These are phyloP conservation scores for Nannochloropsis gaditana DNA, from an alignment of 108 stramenopile genomes.

Conservation along the genomic window DNA sequence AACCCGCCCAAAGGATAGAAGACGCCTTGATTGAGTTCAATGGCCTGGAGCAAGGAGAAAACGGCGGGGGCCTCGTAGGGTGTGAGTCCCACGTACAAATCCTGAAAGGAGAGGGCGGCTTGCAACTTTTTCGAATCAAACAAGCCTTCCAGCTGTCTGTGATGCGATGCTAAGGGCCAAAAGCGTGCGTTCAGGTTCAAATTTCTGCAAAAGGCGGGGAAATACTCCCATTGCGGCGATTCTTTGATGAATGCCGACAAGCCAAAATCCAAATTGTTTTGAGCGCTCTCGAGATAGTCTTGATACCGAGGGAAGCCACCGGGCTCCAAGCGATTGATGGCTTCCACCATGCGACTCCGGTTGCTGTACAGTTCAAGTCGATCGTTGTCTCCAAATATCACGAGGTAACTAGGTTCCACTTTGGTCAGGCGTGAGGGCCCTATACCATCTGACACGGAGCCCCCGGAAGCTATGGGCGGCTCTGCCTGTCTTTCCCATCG, in stretches of 20 bases:
- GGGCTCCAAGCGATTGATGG: constrained; percentile 30
- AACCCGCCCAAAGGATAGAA: constrained; percentile 72
- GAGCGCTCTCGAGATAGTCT: constrained; percentile 31
- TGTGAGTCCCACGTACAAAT: constrained; percentile 75
- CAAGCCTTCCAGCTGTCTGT: constrained; percentile 30
- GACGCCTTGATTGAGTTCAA: constrained; percentile 67
- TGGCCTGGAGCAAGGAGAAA: constrained; percentile 76
- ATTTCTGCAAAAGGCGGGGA: constrained; percentile 32
- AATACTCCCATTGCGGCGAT: not conserved
- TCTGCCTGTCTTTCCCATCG: too few species aligned
- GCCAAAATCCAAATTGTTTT: constrained; percentile 36
- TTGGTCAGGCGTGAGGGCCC: not conserved
- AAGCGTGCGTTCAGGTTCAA: not conserved
- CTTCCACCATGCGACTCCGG: not conserved
- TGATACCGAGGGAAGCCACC: constrained; percentile 28
- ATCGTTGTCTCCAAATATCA: not conserved
- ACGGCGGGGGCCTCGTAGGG: constrained; percentile 84
- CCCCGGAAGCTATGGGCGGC: not conserved
- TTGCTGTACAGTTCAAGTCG: constrained; percentile 1
- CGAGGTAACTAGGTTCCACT: not conserved
- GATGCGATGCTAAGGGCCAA: constrained; percentile 36
- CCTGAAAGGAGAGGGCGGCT: constrained; percentile 78
- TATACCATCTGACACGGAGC: not conserved
- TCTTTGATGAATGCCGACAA: constrained; percentile 48
- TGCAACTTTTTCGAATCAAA: constrained; percentile 36